A percentile compares a stretch with the other conserved stretches of the same genome.
These are phyloP conservation scores for Candida insectorum DNA, from an alignment of 805 yeast genomes.

Conservation along the genomic window DNA sequence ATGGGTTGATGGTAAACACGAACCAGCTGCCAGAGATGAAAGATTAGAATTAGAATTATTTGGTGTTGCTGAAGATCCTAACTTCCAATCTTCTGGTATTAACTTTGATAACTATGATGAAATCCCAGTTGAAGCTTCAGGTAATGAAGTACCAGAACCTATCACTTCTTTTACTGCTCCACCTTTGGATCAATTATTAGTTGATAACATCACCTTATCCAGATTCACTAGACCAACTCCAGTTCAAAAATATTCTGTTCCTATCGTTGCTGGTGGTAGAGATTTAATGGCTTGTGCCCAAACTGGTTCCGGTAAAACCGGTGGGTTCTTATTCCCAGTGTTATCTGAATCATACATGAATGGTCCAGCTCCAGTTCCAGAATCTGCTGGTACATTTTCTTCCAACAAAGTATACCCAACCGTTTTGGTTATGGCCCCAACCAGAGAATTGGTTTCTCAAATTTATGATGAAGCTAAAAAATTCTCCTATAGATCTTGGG, in stretches of 20 bases:
- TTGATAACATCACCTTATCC: constrained; percentile 83
- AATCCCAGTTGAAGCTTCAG: constrained; percentile 97
- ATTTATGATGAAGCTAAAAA: constrained; percentile 94
- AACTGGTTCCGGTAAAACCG: constrained; percentile 99
- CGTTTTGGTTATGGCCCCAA: constrained; percentile 94
- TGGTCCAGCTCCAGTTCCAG: constrained; percentile 72
- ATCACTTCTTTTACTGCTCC: constrained; percentile 84
- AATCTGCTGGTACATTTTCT: constrained; percentile 49
- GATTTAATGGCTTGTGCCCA: constrained; percentile 98
- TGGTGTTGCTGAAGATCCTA: constrained; percentile 73
- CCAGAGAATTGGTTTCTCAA: constrained; percentile 98
- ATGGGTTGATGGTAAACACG: constrained; percentile 84
- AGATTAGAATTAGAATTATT: constrained; percentile 75
- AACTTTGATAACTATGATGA: constrained; percentile 98
- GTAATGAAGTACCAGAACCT: constrained; percentile 93
- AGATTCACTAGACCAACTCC: constrained; percentile 96
- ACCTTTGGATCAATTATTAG: constrained; percentile 81
- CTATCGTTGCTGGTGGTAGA: constrained; percentile 84
- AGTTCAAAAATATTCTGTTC: constrained; percentile 90
- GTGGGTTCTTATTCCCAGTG: constrained; percentile 98
- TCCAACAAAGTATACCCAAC: constrained; percentile 89
- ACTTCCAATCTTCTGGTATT: constrained; percentile 90
- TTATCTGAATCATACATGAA: constrained; percentile 82
- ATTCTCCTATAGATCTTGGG: constrained; percentile 98
- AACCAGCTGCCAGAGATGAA: constrained; percentile 72